These are phyloP conservation scores for Amanita subjunquillea DNA, from an alignment of 768 basidiomycete genomes.

Conservation along the genomic window DNA sequence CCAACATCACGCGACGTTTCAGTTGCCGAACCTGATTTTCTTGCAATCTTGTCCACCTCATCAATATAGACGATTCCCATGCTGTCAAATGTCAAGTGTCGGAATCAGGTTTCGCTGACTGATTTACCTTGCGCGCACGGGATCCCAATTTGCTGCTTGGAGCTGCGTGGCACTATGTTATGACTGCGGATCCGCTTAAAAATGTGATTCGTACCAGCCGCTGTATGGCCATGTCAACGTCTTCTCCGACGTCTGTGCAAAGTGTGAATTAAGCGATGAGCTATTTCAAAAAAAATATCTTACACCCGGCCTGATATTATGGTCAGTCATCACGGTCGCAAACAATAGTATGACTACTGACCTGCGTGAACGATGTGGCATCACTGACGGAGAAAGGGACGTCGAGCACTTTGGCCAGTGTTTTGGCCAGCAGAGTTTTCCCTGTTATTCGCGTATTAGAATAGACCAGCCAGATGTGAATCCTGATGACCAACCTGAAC, in stretches of 20 bases:
- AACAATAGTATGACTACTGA: constrained; percentile 15
- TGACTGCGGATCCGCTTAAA: neutral
- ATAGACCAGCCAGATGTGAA: neutral
- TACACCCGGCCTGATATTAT: constrained; percentile 54
- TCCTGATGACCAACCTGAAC: constrained; percentile 46
- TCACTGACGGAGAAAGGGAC: constrained; percentile 93
- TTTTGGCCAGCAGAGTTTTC: constrained; percentile 85
- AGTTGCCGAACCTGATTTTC: constrained; percentile 44
- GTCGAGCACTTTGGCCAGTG: constrained; percentile 83
- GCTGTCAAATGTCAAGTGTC: constrained; percentile 24
- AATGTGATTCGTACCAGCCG: constrained; percentile 45
- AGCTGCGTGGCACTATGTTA: constrained; percentile 32
- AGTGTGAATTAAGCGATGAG: constrained; percentile 5
- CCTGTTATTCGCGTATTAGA: constrained; percentile 28
- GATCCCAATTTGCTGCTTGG: constrained; percentile 87
- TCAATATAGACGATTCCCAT: constrained; percentile 95
- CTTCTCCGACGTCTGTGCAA: constrained; percentile 80
- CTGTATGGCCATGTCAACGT: constrained; percentile 87
- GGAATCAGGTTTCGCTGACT: neutral
- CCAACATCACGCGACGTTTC: constrained; percentile 83
- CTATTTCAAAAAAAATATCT: constrained; percentile 18
- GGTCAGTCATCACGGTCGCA: constrained; percentile 10
- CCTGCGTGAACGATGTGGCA: constrained; percentile 91
- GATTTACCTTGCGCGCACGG: constrained; percentile 65
- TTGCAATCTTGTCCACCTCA: constrained; percentile 90